Conservation (phyloP, 345 rosid genomes). For the Lepidium didymum region DNA sequence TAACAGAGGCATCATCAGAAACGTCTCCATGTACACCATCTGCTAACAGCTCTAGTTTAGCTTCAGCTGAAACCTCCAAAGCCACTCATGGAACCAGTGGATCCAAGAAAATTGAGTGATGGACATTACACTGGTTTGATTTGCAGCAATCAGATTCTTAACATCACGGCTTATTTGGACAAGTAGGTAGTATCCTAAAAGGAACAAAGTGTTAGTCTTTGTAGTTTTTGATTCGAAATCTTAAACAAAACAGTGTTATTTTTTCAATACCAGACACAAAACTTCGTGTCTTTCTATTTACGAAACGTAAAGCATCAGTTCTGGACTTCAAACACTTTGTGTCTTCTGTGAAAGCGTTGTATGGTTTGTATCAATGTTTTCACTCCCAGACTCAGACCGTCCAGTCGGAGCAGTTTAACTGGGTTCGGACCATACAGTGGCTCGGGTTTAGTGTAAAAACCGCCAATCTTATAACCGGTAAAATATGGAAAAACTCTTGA, state of each 20-base stretch:
- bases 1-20: conserved; percentile 22
- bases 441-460: too few species aligned
- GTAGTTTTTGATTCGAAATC: not conserved
- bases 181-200: not conserved
- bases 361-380: not conserved
- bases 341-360: not conserved
- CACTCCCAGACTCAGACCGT: too few species aligned
- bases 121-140: not conserved
- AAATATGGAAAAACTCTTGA: too few species aligned
- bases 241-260: not conserved
- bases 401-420: too few species aligned
- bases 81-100: conserved; percentile 1
- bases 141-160: not conserved
- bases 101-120: conserved; percentile 26
- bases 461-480: too few species aligned
- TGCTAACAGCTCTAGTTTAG: conserved; percentile 11
- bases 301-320: not conserved
- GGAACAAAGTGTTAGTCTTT: not conserved
- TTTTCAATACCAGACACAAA: not conserved
- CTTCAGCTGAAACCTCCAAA: conserved; percentile 11
- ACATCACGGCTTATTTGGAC: not conserved
- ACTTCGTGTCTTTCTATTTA: not conserved
- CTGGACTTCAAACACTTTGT: not conserved
- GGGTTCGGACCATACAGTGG: too few species aligned
- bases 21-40: conserved; percentile 24